Base-by-base conservation (phyloP, 2,329 filamentous ascomycete species). In the Cercospora citrullina region DNA sequence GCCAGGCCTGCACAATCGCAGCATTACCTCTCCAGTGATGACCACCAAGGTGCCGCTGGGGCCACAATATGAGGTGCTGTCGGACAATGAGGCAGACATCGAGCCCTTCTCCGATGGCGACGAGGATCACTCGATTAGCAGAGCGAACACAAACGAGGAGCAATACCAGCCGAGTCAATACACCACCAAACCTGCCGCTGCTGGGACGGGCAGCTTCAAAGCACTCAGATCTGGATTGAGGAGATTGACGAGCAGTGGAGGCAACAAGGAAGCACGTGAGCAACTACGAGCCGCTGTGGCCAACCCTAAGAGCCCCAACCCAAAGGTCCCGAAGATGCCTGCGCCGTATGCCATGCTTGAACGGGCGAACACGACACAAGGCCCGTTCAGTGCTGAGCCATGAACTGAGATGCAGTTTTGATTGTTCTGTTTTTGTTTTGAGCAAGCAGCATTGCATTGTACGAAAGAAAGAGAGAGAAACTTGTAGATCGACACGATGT, bases 21-120 rank as follows among this genome's bases (percentile, higher is more conserved):
- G 93, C 12, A 87, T 96, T 62, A 97, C 94, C 0, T 96, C 92
- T 0, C 94, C 94, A 0, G 84, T 83, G 14, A 86, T 86, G 69
- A 81, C 83, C 53, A 79, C 80, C 61, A 79, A 80, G 30, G 80
- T 78, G 30, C 79, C 84, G 88, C n/a, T 48, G 3, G 69, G 78
- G 83, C 10, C 84, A 84, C 36, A 83, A 87, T 64, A 84, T 42
- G 88, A 91, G 12, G 85, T 91, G 60, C 83, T 89, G 2, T 92
- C 90, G 0, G 91, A 96, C 67, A 93, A 96, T 66, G 93, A 97
- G 72, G 83, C 84, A 45, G 80, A 92, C 53, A 67, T 68, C 51
- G 91, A 91, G 33, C 85, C 91, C 0, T 90, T 94, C 72, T 96
- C 92, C 0, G 94, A 97, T 71, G 89, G 88, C 16, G 91, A 97